phyloP scores from a whole-genome alignment of 768 basidiomycete species.

The Tricholoma furcatifolium region DNA sequence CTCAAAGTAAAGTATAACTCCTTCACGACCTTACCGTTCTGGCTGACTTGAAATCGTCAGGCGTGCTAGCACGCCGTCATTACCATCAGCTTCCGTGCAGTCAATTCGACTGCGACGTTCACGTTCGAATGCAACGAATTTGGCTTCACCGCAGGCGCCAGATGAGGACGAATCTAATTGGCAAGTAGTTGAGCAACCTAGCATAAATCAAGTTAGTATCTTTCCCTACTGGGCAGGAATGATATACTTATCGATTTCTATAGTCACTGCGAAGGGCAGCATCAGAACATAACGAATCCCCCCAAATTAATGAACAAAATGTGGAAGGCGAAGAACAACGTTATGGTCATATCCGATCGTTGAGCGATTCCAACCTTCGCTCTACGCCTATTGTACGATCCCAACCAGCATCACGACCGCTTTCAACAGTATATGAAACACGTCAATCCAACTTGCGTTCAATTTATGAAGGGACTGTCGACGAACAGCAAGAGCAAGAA shows the following conservation, averaged over 20 bases:
- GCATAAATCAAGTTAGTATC: neutral
- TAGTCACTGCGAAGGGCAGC: neutral
- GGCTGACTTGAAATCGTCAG: neutral
- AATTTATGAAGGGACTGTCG: neutral
- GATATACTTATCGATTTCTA: neutral
- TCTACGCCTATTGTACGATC: neutral
- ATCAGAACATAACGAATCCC: neutral
- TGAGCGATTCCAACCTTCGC: neutral
- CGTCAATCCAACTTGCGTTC: neutral
- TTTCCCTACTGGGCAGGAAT: neutral
- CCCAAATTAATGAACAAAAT: neutral
- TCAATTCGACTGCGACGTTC: neutral
- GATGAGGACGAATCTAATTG: neutral
- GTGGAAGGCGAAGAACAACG: neutral
- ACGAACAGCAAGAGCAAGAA: neutral
- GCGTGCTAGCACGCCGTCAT: neutral
- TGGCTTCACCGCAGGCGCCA: neutral
- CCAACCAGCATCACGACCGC: neutral
- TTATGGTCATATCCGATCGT: neutral
- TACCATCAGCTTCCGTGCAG: neutral
- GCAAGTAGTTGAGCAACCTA: neutral
- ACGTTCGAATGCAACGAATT: neutral
- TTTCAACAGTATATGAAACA: neutral
- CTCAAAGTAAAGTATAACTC: neutral
- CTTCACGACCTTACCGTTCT: neutral